A percentile compares a stretch with the other conserved stretches of the same genome.
phyloP scores from a whole-genome alignment of 1,284 basidiomycete species.

The Malassezia globosa region DNA sequence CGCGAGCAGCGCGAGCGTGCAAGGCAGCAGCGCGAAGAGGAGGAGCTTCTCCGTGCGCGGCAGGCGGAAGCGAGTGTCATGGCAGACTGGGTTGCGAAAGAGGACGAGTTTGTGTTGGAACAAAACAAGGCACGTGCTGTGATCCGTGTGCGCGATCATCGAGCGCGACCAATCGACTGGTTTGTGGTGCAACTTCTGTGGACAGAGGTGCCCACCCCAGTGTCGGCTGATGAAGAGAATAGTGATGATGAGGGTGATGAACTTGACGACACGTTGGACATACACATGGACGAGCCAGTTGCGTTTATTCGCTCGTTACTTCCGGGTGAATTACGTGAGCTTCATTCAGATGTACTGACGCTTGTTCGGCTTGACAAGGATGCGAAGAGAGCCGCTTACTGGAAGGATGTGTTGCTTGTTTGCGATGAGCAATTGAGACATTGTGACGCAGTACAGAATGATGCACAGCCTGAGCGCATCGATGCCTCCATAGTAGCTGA shows the following conservation, averaged over 20 bases:
- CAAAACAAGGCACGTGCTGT: conserved; percentile 81
- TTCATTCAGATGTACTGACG: conserved; percentile 85
- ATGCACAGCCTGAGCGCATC: conserved; percentile 48
- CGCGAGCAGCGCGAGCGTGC: conserved; percentile 86
- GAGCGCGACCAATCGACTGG: conserved; percentile 54
- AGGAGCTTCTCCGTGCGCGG: conserved; percentile 74
- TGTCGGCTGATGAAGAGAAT: conserved; percentile 60
- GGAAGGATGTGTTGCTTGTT: conserved; percentile 95
- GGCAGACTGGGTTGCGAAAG: conserved; percentile 94
- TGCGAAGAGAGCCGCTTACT: conserved; percentile 82
- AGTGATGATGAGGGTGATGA: conserved; percentile 76
- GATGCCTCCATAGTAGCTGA: conserved; percentile 34
- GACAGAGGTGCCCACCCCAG: conserved; percentile 62
- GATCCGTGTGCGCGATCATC: conserved; percentile 85
- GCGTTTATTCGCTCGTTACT: conserved; percentile 84
- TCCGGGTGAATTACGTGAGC: conserved; percentile 74
- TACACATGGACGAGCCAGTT: conserved; percentile 95
- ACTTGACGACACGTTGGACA: conserved; percentile 78
- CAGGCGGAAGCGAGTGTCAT: conserved; percentile 87
- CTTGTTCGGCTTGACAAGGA: conserved; percentile 77
- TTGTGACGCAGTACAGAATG: conserved; percentile 52
- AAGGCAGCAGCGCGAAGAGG: conserved; percentile 74
- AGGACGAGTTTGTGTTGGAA: conserved; percentile 91
- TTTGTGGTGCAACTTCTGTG: conserved; percentile 43
- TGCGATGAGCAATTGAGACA: conserved; percentile 85